Evolutionary conservation across 2,329 filamentous ascomycete genomes (phyloP).

Genomic region (Pseudopithomyces chartarum): DNA sequence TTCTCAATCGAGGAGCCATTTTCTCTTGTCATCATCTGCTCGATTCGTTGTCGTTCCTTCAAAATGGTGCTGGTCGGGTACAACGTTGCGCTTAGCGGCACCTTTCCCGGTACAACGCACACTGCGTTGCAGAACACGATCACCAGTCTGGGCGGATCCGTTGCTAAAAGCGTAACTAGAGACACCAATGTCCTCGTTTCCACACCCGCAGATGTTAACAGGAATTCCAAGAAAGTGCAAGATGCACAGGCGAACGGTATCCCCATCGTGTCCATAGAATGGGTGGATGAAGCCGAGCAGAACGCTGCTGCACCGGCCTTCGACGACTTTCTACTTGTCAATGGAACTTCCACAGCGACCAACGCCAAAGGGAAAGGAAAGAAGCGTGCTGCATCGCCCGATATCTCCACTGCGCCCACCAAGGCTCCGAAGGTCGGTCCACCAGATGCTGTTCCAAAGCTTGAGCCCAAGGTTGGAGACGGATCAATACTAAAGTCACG

Average conservation of each 20-base stretch:
- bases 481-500: conserved; percentile 52
- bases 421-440: conserved; percentile 24
- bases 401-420: conserved; percentile 15
- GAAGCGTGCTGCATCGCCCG: conserved; percentile 38
- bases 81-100: conserved; percentile 64
- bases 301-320: conserved; percentile 49
- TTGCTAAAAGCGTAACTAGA: conserved; percentile 55
- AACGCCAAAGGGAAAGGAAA: conserved; percentile 28
- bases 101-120: conserved; percentile 62
- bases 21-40: not conserved
- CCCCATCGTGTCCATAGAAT: conserved; percentile 63
- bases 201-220: conserved; percentile 59
- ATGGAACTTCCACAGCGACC: conserved; percentile 5
- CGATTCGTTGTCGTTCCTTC: not conserved
- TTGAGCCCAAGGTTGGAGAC: conserved; percentile 46
- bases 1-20: not conserved
- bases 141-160: conserved; percentile 55
- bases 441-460: conserved; percentile 19
- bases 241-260: conserved; percentile 55
- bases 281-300: conserved; percentile 63
- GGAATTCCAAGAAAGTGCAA: conserved; percentile 57
- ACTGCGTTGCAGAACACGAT: conserved; percentile 54
- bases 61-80: conserved; percentile 53
- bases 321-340: conserved; percentile 40
- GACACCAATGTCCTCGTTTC: conserved; percentile 63